Evolutionary conservation across 345 rosid species (phyloP).

Genomic region (Euphorbia lathyris): DNA sequence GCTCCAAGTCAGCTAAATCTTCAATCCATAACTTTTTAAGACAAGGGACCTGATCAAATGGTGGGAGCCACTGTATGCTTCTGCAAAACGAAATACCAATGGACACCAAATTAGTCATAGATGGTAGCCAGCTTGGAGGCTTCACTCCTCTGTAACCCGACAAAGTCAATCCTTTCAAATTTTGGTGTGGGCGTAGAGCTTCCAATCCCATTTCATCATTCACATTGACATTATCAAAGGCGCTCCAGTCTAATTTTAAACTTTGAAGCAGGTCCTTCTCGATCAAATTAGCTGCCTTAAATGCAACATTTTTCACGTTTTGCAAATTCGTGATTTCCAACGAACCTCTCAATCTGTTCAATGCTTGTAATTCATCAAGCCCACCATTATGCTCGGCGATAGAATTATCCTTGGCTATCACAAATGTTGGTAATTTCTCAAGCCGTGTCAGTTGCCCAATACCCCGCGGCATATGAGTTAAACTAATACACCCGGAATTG

Average conservation of each 20-base stretch:
- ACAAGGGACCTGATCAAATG: conserved; percentile 3
- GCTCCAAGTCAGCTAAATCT: neutral
- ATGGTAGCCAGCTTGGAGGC: conserved; percentile 18
- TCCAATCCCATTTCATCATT: conserved; percentile 7
- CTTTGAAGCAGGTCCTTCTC: conserved; percentile 3
- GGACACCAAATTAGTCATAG: conserved; percentile 8
- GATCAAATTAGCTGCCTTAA: neutral
- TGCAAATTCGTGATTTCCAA: neutral
- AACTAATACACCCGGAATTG: neutral
- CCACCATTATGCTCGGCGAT: neutral
- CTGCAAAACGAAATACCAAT: neutral
- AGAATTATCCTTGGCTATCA: neutral
- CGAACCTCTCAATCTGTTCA: conserved; percentile 6
- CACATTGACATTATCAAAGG: too few species aligned
- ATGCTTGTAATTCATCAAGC: neutral
- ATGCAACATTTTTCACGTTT: neutral
- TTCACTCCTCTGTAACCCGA: neutral
- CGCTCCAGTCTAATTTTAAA: neutral
- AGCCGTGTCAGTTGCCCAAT: conserved; percentile 12
- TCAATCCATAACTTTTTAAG: neutral
- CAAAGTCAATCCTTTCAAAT: neutral
- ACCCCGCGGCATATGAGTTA: conserved; percentile 9
- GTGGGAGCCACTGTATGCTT: neutral
- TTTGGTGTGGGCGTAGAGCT: neutral
- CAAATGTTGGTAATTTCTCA: conserved; percentile 2